Evolutionary conservation across 495 filamentous ascomycete species (phyloP), one percentile per base, ranked within the genome.

Genomic region (Talaromyces ruber): DNA sequence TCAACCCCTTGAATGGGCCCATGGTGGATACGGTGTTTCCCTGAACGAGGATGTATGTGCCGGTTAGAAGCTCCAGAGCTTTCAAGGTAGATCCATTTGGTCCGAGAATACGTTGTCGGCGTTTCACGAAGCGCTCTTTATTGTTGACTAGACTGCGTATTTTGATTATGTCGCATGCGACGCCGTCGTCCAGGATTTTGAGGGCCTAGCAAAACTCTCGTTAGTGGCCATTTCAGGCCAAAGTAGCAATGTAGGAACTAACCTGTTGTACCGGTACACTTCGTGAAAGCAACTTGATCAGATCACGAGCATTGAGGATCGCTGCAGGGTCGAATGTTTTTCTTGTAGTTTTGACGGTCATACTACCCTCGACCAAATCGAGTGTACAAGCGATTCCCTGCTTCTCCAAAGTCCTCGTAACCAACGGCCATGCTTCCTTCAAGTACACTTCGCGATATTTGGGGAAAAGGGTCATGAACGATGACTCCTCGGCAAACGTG

Each of bases 371-470:
- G 5, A 98, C 88, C 70, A 98, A 82, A 82, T 98, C 93, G 22
- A 98, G 84, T 21, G 88, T 89, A 68, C 93, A 96, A 18, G 86
- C 88, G 53, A 98, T 90, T 64, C 88, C 87, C 64, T 84, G 76
- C 74, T 90, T 93, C 68, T 92, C 89, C 64, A 97, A 83, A 1
- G 88, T 76, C 62, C 87, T 86, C 25, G 92, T 98, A 45, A 89
- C 78, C 56, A 83, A 70, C 2, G 94, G 92, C 94, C 94, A 99
- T 67, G 92, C 88, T 75, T 94, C 88, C 64, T 88, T 89, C 62
- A 98, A 81, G 69, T 98, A 98, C 39, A 88, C 81, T 81, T 99
- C 94, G 63, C 95, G 90, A 76, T 99, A 99, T 76, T 97, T 97
- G 52, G 94, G 94, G 75, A 99, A 98, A 2, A 98, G 86, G 4